phyloP scores from a whole-genome alignment of 2,329 filamentous ascomycete genomes.

The Fusarium cicatricum region DNA sequence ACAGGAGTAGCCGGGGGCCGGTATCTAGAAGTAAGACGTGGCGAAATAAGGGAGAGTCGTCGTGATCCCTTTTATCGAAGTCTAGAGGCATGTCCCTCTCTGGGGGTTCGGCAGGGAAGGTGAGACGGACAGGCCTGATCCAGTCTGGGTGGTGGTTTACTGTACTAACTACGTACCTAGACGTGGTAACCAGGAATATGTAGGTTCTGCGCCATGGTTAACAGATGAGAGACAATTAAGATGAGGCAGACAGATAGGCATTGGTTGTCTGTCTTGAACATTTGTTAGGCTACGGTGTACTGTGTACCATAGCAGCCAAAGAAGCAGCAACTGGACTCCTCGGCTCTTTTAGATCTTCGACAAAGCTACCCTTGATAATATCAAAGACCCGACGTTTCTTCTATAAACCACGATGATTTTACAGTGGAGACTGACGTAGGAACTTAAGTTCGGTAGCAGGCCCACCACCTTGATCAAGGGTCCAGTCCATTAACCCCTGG shows the following conservation, averaged over 20 bases:
- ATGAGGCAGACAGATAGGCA: neutral
- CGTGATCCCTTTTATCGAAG: slow-evolving; percentile 7
- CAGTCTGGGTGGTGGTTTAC: neutral
- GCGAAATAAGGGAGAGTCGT: slow-evolving; percentile 6
- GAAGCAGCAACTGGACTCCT: no score
- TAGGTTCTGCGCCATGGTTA: neutral
- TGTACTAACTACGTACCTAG: no score
- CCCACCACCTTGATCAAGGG: neutral
- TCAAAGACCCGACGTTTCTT: no score
- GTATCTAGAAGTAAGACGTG: neutral
- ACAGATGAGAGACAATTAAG: neutral
- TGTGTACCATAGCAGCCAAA: neutral
- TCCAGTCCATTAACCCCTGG: no score
- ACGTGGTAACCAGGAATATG: neutral
- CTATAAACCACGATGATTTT: no score
- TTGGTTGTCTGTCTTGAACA: neutral
- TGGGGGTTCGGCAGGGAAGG: slow-evolving; percentile 10
- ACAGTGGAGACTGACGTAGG: slow-evolving; percentile 12
- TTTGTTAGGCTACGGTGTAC: no score
- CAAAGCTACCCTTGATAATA: neutral
- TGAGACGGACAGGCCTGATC: slow-evolving; percentile 17
- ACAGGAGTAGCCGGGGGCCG: neutral
- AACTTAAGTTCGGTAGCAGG: neutral
- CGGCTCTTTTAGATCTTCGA: neutral
- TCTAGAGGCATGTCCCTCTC: neutral